Evolutionary conservation across 768 basidiomycete genomes (phyloP), one percentile per base, ranked within the genome.

Genomic region (Rhizopogon vulgaris): DNA sequence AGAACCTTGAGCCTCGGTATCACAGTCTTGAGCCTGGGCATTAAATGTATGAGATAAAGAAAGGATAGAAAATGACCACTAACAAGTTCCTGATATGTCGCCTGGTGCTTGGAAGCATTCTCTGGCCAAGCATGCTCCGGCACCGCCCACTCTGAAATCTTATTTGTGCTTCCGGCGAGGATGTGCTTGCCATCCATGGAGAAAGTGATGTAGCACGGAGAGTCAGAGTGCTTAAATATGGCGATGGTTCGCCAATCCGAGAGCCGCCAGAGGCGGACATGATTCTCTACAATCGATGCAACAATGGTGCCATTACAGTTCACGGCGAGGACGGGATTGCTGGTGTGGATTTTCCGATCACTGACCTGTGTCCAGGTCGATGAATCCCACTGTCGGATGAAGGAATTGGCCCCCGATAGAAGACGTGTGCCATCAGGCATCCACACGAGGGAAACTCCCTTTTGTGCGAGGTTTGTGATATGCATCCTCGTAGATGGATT

Each of bases 241-340:
- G 25, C 24, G 8, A 41, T 41, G 24, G 25, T 41, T 41, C 25
- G 15, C 25, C 24, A 24, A 41, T 41, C 41, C 36, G 34, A 28
- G 8, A 61, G 30, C 11, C 68, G 57, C 67, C 67, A 37, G 22
- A 40, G 39, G 39, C 39, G 39, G 6, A 40, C 12, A 24, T 24
- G 12, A 22, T 11, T 40, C 3, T 40, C 22, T 6, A 11, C 14
- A 40, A 22, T 22, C 14, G 22, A 11, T 8, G 39, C 39, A 12
- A 40, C 12, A 6, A 40, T 11, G 3, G 18, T 40, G 22, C 39
- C 39, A 6, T 18, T 12, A 7, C 22, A n/a, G 12, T 40, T 18
- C 11, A 40, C 10, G 17, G 39, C 17, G 12, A 40, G 11, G 32
- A 12, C 12, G 12, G 6, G 22, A 40, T 24, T 11, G 22, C 22